Evolutionary conservation across 345 rosid genomes (phyloP), one percentile per base, ranked within the genome.

Genomic region (Salix brachista): DNA sequence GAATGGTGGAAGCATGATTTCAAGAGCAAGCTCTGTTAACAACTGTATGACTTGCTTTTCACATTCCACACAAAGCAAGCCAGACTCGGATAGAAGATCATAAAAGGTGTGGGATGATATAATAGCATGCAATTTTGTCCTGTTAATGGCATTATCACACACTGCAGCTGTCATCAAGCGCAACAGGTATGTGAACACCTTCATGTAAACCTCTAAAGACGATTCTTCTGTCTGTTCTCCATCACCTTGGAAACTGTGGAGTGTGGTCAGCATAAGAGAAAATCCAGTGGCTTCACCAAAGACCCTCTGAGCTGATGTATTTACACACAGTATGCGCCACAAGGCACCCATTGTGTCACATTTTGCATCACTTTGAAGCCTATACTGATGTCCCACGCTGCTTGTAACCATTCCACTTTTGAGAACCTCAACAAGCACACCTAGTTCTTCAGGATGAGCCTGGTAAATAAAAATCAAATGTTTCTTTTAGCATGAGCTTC

Each of bases 271-370:
- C 79, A 96, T 88, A 86, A 96, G 97, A 80, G 99, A 96, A 85
- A 96, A 94, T 32, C 99, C 99, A 70, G 97, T 92, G 75, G 96
- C 89, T 88, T 96, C 99, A 80, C 98, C 99, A 76, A 96, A 96
- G 73, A 92, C 89, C 85, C 86, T 88, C 83, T 94, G 97, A 58
- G 95, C 95, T 76, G 94, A 89, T 69, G 81, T 86, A 84, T 94
- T 96, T 62, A 84, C 88, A 69, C 98, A 97, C 80, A 96, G 78
- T 82, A 96, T 89, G 50, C 99, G 97, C 98, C 99, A 96, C 81
- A 96, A 81, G 69, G 98, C 82, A 41, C 99, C 97, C 98, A 96
- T 92, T 48, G 89, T 91, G 84, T 96, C 99, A 84, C 99, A 96
- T 88, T 87, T 92, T 73, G 99, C 97, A 86, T 92, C 95, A 86